These are phyloP conservation scores for Cytidiella melzeri DNA, from an alignment of 768 basidiomycete species.

Conservation along the genomic window DNA sequence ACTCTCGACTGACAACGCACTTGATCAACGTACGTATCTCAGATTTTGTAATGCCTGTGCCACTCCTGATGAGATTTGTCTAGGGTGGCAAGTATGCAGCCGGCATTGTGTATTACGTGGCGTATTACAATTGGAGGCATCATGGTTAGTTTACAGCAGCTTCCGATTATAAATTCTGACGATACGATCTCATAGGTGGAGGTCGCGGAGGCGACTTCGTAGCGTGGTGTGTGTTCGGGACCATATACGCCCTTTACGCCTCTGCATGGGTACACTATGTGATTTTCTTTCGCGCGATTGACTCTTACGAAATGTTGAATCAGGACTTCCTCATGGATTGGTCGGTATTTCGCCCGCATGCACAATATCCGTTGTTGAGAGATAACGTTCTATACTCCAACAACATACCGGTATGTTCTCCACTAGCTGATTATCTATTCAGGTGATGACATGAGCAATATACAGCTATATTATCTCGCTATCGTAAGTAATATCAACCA, in stretches of 20 bases:
- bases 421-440: too few species aligned
- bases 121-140: constrained; percentile 78
- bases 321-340: constrained; percentile 91
- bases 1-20: constrained; percentile 70
- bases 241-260: constrained; percentile 63
- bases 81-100: constrained; percentile 82
- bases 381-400: constrained; percentile 69
- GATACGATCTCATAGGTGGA: constrained; percentile 22
- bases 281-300: too few species aligned
- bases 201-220: constrained; percentile 46
- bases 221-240: constrained; percentile 61
- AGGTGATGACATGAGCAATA: not conserved
- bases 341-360: constrained; percentile 65
- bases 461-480: constrained; percentile 71
- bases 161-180: not conserved
- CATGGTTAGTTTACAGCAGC: constrained; percentile 33
- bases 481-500: constrained; percentile 41
- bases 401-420: constrained; percentile 44
- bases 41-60: not conserved
- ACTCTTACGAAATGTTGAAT: too few species aligned
- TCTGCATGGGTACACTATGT: constrained; percentile 78
- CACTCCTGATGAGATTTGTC: not conserved
- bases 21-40: constrained; percentile 68
- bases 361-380: constrained; percentile 58
- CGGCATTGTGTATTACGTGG: constrained; percentile 58